Percentiles rank a stretch among this genome's conserved stretches.
These are phyloP conservation scores for Ceraceosorus bombacis DNA, from an alignment of 1,284 basidiomycete genomes.

Conservation along the genomic window DNA sequence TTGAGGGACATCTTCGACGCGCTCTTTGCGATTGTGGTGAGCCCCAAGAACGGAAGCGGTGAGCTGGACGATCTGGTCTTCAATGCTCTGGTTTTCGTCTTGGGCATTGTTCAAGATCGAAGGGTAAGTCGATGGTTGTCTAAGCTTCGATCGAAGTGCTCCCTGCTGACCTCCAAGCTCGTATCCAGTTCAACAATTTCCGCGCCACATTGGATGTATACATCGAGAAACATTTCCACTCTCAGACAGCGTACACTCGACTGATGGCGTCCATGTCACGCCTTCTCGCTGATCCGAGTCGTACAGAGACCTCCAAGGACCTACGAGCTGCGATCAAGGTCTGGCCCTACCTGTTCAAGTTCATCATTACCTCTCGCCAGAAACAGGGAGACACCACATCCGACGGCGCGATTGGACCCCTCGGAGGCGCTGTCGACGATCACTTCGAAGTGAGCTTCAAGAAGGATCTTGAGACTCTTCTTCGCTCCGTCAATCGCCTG, in stretches of 20 bases:
- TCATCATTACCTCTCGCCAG: slow-evolving; percentile 78
- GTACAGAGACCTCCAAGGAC: slow-evolving; percentile 65
- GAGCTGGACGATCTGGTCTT: slow-evolving; percentile 82
- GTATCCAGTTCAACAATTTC: slow-evolving; percentile 67
- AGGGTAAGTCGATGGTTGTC: slow-evolving; percentile 7
- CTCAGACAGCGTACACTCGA: slow-evolving; percentile 37
- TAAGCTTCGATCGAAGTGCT: not conserved
- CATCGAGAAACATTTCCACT: slow-evolving; percentile 73
- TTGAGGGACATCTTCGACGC: slow-evolving; percentile 82
- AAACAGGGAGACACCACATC: slow-evolving; percentile 70
- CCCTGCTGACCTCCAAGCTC: not conserved
- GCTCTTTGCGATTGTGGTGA: slow-evolving; percentile 79
- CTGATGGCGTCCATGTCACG: slow-evolving; percentile 64
- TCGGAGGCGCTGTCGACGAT: slow-evolving; percentile 72
- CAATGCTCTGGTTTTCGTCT: slow-evolving; percentile 78
- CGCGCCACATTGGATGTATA: slow-evolving; percentile 86
- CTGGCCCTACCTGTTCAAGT: slow-evolving; percentile 92
- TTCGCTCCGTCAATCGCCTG: slow-evolving; percentile 75
- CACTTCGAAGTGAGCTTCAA: slow-evolving; percentile 80
- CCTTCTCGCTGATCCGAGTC: slow-evolving; percentile 67
- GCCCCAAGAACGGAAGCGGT: slow-evolving; percentile 63
- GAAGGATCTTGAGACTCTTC: slow-evolving; percentile 55
- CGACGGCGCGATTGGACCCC: slow-evolving; percentile 33
- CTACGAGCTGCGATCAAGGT: slow-evolving; percentile 86
- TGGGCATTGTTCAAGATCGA: slow-evolving; percentile 74